Base-by-base conservation (phyloP, 164 flowering plant genomes). In the Aristolochia californica region DNA sequence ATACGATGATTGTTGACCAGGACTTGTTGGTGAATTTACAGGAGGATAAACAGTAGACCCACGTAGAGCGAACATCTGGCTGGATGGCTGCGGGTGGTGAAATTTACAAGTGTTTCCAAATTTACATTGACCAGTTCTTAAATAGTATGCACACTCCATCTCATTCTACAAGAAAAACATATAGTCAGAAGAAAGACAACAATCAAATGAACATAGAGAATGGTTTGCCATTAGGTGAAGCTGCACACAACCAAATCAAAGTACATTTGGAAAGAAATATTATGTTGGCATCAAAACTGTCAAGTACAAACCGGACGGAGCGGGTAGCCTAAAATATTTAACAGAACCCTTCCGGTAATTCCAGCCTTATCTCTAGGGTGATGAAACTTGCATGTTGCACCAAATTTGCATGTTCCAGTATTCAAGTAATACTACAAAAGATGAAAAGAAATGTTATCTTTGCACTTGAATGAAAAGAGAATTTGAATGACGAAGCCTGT, bases 361-460 rank as follows among this genome's bases (percentile, higher is more conserved):
- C 97, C 99, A 66, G 91, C 99, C 72, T 84, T 85, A 60, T 90
- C 96, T 74, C 74, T 79, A 45, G 99, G 97, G 74, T 93, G 99
- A 74, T 93, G 85, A 73, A 89, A 93, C 72, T 93, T 93, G 84
- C 99, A 94, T 47, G 97, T 87, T 54, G 87, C 85, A 61, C 97
- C 98, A 75, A 87, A 93, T 67, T 93, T 93, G 80, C 98, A 93
- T 24, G 96, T 83, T 57, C 95, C 99, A 13, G 96, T 93, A 77
- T 87, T 89, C 77, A 93, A 68, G 65, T 81, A 93, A 71, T 83
- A 91, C 98, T 91, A 84, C 55, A 58, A 34, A 34, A 34, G 5
- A 63, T 69, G 26, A n/a, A 45, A 55, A 28, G 49, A 26, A 55
- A 48, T 64, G 45, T 27, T 65, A 38, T 53, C 38, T 16, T 7